These are phyloP conservation scores for Cryphonectria japonica DNA, from an alignment of 2,329 filamentous ascomycete genomes.

Conservation along the genomic window DNA sequence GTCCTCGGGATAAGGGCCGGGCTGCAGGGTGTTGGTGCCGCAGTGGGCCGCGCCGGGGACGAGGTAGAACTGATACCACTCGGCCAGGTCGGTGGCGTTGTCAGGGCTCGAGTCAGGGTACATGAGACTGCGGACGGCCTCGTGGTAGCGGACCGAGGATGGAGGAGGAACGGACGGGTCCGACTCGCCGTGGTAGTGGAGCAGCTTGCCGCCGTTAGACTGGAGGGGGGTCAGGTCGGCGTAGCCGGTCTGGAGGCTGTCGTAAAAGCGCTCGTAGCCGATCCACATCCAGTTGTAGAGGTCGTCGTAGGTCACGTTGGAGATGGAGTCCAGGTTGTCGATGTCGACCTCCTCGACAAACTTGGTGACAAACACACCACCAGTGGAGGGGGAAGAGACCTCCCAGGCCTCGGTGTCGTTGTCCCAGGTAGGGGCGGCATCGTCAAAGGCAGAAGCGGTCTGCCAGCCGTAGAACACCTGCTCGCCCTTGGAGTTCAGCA, in stretches of 20 bases:
- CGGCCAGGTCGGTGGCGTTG: slow-evolving; percentile 46
- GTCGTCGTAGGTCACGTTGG: slow-evolving; percentile 59
- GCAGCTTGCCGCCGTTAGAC: slow-evolving; percentile 55
- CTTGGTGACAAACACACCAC: slow-evolving; percentile 27
- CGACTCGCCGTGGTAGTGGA: slow-evolving; percentile 63
- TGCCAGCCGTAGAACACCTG: slow-evolving; percentile 44
- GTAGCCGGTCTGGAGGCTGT: slow-evolving; percentile 56
- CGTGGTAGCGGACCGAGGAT: slow-evolving; percentile 58
- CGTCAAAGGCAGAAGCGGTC: slow-evolving; percentile 39
- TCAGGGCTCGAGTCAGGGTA: slow-evolving; percentile 45
- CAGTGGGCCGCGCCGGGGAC: slow-evolving; percentile 59
- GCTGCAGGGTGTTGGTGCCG: slow-evolving; percentile 48
- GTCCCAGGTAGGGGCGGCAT: slow-evolving; percentile 40
- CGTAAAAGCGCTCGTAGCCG: slow-evolving; percentile 52
- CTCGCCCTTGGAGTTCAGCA: slow-evolving; percentile 40
- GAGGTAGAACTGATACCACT: slow-evolving; percentile 60
- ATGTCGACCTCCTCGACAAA: slow-evolving; percentile 24
- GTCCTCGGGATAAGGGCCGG: slow-evolving; percentile 54
- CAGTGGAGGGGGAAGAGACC: slow-evolving; percentile 31
- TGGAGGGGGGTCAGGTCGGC: slow-evolving; percentile 57
- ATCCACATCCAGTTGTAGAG: slow-evolving; percentile 57
- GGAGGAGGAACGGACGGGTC: slow-evolving; percentile 56
- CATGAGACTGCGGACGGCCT: slow-evolving; percentile 56
- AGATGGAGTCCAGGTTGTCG: slow-evolving; percentile 36
- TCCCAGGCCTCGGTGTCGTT: slow-evolving; percentile 39